Evolutionary conservation across 345 rosid genomes (phyloP).

Genomic region (Rubroshorea leprosula): DNA sequence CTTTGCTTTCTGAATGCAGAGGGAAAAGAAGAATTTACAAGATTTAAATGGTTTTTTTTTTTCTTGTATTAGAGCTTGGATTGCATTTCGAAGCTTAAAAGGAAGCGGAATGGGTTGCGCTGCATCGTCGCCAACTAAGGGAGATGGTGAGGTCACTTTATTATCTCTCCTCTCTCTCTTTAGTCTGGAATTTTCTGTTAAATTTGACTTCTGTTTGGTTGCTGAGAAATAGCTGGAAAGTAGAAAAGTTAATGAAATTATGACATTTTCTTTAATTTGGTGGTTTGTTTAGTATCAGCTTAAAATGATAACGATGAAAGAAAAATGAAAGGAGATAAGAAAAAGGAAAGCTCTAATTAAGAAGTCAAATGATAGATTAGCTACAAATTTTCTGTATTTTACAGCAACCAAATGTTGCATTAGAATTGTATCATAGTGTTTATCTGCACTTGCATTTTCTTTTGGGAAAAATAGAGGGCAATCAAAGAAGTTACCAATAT

Average conservation of each 20-base stretch:
- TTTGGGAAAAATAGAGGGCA: background rate
- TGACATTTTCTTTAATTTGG: background rate
- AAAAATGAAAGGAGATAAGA: background rate
- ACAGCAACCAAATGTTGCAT: no score
- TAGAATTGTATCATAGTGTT: background rate
- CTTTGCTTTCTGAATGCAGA: conserved; percentile 42
- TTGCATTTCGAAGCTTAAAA: conserved; percentile 6
- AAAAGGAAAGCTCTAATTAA: background rate
- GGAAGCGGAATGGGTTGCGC: conserved; percentile 12
- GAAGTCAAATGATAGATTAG: background rate
- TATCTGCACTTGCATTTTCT: background rate
- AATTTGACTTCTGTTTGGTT: conserved; percentile 8
- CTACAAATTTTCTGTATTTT: background rate
- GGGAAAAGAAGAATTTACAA: conserved; percentile 85
- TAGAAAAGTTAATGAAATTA: background rate
- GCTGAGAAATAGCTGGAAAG: background rate
- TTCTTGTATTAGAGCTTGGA: background rate
- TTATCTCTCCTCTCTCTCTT: background rate
- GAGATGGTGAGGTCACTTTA: conserved; percentile 5
- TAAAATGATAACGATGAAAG: background rate
- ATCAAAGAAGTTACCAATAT: no score
- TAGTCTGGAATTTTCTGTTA: background rate
- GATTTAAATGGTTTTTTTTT: no score
- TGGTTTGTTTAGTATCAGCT: background rate
- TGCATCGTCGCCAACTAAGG: conserved; percentile 14